A percentile compares a stretch with the other conserved stretches of the same genome.
Conservation (phyloP, 2,329 filamentous ascomycete species). For the Xylaria sp. region DNA sequence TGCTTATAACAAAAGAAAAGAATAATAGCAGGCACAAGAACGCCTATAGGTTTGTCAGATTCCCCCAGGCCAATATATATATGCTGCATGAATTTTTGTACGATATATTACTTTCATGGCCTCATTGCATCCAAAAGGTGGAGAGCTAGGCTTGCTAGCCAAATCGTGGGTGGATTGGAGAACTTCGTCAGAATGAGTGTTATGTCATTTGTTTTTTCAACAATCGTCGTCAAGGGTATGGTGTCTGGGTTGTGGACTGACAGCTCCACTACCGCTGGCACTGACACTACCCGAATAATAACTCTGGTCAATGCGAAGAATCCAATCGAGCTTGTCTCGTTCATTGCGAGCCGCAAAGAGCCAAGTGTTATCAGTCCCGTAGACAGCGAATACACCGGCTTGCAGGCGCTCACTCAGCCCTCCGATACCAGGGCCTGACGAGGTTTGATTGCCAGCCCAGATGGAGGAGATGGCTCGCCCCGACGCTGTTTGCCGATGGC, state of each 20-base stretch:
- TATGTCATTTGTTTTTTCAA: slow-evolving; percentile 9
- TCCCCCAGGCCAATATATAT: slow-evolving; percentile 26
- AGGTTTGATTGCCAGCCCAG: slow-evolving; percentile 62
- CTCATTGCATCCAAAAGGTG: slow-evolving; percentile 32
- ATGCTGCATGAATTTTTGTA: slow-evolving; percentile 31
- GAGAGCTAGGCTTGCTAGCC: slow-evolving; percentile 16
- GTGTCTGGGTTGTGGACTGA: slow-evolving; percentile 52
- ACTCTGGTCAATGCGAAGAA: slow-evolving; percentile 91
- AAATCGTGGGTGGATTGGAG: not conserved
- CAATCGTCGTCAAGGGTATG: slow-evolving; percentile 41
- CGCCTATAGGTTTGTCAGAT: slow-evolving; percentile 18
- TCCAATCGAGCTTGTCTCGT: slow-evolving; percentile 96
- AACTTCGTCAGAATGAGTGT: not conserved
- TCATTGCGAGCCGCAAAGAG: slow-evolving; percentile 91
- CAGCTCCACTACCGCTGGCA: slow-evolving; percentile 53
- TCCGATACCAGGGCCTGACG: slow-evolving; percentile 59
- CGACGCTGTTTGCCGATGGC: slow-evolving; percentile 62
- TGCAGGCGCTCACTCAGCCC: slow-evolving; percentile 69
- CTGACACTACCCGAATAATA: slow-evolving; percentile 63
- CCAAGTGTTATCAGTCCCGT: slow-evolving; percentile 94
- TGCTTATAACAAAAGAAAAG: slow-evolving; percentile 23
- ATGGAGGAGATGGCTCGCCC: slow-evolving; percentile 66
- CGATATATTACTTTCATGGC: slow-evolving; percentile 35
- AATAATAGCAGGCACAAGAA: slow-evolving; percentile 7
- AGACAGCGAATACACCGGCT: slow-evolving; percentile 89